Conservation (phyloP, 2,329 filamentous ascomycete species). For the Lasiodiplodia sp. region DNA sequence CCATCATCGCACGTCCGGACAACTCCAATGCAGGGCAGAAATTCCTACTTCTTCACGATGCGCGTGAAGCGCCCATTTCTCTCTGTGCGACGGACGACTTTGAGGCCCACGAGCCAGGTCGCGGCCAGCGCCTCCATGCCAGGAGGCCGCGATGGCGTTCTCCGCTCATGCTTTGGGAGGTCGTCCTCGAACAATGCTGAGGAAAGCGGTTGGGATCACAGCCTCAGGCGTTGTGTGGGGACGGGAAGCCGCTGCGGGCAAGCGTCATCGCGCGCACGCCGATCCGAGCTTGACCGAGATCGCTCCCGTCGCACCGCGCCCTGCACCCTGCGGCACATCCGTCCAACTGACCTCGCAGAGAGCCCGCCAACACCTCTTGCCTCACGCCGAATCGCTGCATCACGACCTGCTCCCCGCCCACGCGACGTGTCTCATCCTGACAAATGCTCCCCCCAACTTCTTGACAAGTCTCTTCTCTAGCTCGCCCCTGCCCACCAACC, state of each 20-base stretch:
- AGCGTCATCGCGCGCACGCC: slow-evolving; percentile 19
- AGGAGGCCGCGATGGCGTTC: neutral
- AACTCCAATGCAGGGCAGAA: slow-evolving; percentile 10
- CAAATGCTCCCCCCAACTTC: slow-evolving; percentile 14
- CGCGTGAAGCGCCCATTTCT: neutral
- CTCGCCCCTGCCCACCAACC: slow-evolving; percentile 11
- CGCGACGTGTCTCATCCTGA: slow-evolving; percentile 24
- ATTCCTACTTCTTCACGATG: neutral
- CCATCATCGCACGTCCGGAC: neutral
- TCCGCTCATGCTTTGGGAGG: neutral
- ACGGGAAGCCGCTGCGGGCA: neutral
- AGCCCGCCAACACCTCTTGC: slow-evolving; percentile 7
- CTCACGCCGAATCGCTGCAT: neutral
- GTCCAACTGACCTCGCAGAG: slow-evolving; percentile 1
- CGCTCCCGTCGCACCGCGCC: slow-evolving; percentile 23
- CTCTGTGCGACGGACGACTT: neutral
- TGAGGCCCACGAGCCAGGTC: slow-evolving; percentile 14
- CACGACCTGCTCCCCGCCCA: slow-evolving; percentile 11
- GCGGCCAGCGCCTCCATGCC: neutral
- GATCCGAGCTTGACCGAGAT: slow-evolving; percentile 26
- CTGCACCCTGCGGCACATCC: slow-evolving; percentile 27
- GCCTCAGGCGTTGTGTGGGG: neutral
- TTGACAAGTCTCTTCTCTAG: neutral
- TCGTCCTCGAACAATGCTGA: neutral
- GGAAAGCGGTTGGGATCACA: slow-evolving; percentile 5